Evolutionary conservation across 768 basidiomycete species (phyloP), one percentile per base, ranked within the genome.

Genomic region (Mycena epipterygia): DNA sequence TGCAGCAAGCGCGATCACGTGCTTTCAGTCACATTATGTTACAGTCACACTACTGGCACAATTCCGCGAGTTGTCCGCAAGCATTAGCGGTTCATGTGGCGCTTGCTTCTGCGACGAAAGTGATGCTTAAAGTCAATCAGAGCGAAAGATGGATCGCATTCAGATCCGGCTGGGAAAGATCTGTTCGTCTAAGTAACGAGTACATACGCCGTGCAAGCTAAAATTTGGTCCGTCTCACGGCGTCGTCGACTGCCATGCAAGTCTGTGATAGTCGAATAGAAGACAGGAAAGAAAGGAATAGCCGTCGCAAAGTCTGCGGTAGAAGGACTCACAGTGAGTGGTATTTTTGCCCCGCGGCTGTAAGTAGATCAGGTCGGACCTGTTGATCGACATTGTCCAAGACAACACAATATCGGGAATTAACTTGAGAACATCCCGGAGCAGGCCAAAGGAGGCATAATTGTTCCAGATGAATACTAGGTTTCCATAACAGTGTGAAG

Each of bases 71-170:
- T n/a, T n/a, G n/a, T n/a, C n/a, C n/a, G n/a, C n/a, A n/a, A n/a
- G n/a, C n/a, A n/a, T 42, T 65, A 46, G 48, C 33, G 48, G 37
- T 49, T 59, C 42, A 21, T 59, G 35, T 21, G 44, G 57, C 56
- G 33, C n/a, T n/a, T n/a, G 39, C 68, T 70, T 70, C 68, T 70
- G 62, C 27, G 62, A 64, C 62, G n/a, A 44, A 64, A 21, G 25
- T 25, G 63, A 49, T 59, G 68, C 62, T 64, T 70, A 59, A 42
- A 70, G 68, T 48, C 49, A 53, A 70, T 70, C 55, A 59, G 51
- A 49, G 29, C 19, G 55, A 42, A 37, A 56, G 46, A 62, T 44
- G n/a, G n/a, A 62, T 55, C 16, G 51, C 57, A 51, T 52, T 51
- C 16, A 16, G 33, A 39, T 51, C 29, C 30, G n/a, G 37, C 37